These are phyloP conservation scores for Rosellinia necatrix DNA, from an alignment of 2,329 filamentous ascomycete genomes.

Conservation along the genomic window DNA sequence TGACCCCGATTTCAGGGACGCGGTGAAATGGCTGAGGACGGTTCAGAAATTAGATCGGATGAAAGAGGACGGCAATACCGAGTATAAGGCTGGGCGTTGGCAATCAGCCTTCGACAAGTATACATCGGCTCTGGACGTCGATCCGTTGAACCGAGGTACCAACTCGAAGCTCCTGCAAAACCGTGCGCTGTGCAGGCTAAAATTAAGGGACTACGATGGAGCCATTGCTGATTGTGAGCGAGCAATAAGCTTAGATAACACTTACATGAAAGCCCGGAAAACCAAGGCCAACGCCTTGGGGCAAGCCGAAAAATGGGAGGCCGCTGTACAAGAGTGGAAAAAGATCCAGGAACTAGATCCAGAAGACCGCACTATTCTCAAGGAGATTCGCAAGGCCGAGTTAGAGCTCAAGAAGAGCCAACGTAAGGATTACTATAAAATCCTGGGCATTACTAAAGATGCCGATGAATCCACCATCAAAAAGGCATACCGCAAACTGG, in stretches of 20 bases:
- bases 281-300: conserved; percentile 91
- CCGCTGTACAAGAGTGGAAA: conserved; percentile 88
- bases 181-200: conserved; percentile 80
- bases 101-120: conserved; percentile 85
- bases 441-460: conserved; percentile 85
- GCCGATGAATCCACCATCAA: conserved; percentile 87
- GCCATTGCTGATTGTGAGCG: conserved; percentile 86
- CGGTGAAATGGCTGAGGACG: conserved; percentile 84
- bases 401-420: conserved; percentile 97
- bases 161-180: conserved; percentile 97
- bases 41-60: conserved; percentile 91
- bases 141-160: conserved; percentile 85
- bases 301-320: conserved; percentile 87
- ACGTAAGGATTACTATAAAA: conserved; percentile 99
- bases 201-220: conserved; percentile 80
- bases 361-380: conserved; percentile 76
- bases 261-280: conserved; percentile 89
- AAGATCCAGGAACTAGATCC: conserved; percentile 81
- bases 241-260: conserved; percentile 80
- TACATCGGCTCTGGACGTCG: conserved; percentile 78
- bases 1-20: conserved; percentile 89
- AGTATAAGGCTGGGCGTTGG: conserved; percentile 85
- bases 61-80: conserved; percentile 89
- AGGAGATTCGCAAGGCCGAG: conserved; percentile 88
- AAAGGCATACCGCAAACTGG: conserved; percentile 94